Percentiles rank a stretch among this genome's conserved stretches.
phyloP scores from a whole-genome alignment of 306 rosid genomes.

The Geum urbanum region DNA sequence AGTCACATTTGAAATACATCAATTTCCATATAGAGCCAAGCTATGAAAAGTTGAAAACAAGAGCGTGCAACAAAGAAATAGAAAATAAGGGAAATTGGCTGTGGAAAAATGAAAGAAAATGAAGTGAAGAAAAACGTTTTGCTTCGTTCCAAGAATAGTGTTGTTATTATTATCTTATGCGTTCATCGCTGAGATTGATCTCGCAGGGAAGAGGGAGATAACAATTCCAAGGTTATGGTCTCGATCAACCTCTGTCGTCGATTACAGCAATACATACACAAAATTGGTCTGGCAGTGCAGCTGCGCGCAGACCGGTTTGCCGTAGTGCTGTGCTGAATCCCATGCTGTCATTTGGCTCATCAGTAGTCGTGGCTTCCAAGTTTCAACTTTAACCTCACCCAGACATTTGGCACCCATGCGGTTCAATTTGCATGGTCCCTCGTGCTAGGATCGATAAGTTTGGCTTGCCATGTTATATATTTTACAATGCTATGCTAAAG shows the following conservation, averaged over 20 bases:
- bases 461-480: too few species aligned
- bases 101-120: neutral
- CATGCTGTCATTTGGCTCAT: neutral
- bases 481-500: too few species aligned
- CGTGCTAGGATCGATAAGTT: too few species aligned
- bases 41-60: neutral
- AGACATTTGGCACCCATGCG: conserved; percentile 2
- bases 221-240: neutral
- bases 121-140: neutral
- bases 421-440: neutral
- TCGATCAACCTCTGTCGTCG: too few species aligned
- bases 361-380: neutral
- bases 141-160: neutral
- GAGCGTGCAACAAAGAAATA: neutral
- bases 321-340: neutral
- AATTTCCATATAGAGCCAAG: neutral
- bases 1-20: neutral
- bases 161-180: neutral
- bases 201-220: neutral
- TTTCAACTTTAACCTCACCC: neutral
- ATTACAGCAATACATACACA: too few species aligned
- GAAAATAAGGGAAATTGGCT: neutral
- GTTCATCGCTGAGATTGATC: neutral
- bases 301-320: too few species aligned
- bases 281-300: too few species aligned